A percentile compares a stretch with the other conserved stretches of the same genome.
These are phyloP conservation scores for Leptosphaerulina australis DNA, from an alignment of 2,329 filamentous ascomycete species.

Conservation along the genomic window DNA sequence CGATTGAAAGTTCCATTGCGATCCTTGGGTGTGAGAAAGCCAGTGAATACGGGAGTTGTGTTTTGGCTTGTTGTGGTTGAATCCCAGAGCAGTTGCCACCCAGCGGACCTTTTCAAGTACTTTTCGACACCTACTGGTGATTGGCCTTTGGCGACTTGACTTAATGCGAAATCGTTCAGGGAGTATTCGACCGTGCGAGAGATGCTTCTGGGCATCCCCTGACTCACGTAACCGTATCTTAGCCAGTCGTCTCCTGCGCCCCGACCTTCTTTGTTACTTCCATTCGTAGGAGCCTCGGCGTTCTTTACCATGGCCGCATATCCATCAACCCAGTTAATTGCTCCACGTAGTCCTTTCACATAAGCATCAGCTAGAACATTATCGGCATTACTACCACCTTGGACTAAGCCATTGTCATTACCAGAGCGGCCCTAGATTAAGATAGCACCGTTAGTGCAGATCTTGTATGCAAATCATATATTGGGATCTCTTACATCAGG, in stretches of 20 bases:
- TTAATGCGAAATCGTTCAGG: conserved; percentile 49
- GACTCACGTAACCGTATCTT: conserved; percentile 63
- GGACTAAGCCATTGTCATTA: conserved; percentile 70
- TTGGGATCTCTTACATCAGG: conserved; percentile 57
- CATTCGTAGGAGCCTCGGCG: conserved; percentile 63
- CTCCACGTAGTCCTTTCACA: conserved; percentile 66
- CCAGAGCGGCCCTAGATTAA: conserved; percentile 58
- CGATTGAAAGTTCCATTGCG: conserved; percentile 27
- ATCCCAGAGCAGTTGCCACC: conserved; percentile 31
- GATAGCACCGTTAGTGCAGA: neutral
- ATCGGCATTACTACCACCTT: conserved; percentile 73
- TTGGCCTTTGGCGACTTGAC: conserved; percentile 44
- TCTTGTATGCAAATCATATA: neutral
- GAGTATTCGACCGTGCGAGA: conserved; percentile 50
- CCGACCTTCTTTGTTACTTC: conserved; percentile 69
- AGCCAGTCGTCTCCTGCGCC: conserved; percentile 73
- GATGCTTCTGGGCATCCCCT: conserved; percentile 38
- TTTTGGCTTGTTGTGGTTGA: conserved; percentile 29
- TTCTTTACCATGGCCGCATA: conserved; percentile 74
- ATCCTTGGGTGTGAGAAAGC: conserved; percentile 30
- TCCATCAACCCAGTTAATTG: conserved; percentile 70
- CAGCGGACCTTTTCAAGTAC: conserved; percentile 44
- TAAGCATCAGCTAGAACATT: conserved; percentile 75
- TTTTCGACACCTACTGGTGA: conserved; percentile 47
- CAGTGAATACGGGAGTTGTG: conserved; percentile 21